Evolutionary conservation across 2,329 filamentous ascomycete genomes (phyloP).

Genomic region (Nemania sp.): DNA sequence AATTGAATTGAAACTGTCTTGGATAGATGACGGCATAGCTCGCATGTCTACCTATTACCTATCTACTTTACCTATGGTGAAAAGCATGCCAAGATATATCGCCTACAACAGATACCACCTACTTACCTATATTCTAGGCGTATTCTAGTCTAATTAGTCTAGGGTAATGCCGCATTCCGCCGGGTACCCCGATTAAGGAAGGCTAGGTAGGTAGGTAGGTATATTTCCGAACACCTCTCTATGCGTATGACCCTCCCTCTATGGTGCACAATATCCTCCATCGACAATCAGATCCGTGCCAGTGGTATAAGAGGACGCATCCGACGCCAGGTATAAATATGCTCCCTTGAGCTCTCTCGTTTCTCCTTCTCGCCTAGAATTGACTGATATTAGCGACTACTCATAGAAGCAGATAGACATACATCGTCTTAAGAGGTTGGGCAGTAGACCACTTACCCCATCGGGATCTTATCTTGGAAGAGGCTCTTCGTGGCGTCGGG

Average conservation of each 20-base stretch:
- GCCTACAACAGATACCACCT: too few relatives aligned
- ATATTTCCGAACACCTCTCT: too few relatives aligned
- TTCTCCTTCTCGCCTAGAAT: conserved; percentile 72
- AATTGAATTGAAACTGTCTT: background rate
- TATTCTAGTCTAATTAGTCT: too few relatives aligned
- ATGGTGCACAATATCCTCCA: conserved; percentile 75
- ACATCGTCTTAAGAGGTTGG: too few relatives aligned
- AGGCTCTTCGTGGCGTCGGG: conserved; percentile 74
- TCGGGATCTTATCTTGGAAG: conserved; percentile 83
- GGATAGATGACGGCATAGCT: background rate
- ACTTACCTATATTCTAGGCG: too few relatives aligned
- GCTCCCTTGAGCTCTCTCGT: conserved; percentile 83
- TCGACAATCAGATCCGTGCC: conserved; percentile 80
- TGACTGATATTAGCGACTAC: background rate
- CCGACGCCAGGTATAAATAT: conserved; percentile 83
- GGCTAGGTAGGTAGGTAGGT: too few relatives aligned
- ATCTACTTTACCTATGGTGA: too few relatives aligned
- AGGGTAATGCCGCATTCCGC: too few relatives aligned
- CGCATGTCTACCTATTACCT: background rate
- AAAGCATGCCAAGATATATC: too few relatives aligned
- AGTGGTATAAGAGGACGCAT: conserved; percentile 86
- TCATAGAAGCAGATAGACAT: too few relatives aligned
- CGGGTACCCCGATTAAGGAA: too few relatives aligned
- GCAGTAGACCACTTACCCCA: conserved; percentile 66
- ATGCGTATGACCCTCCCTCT: conserved; percentile 36